A percentile compares a stretch with the other conserved stretches of the same genome.
Conservation (phyloP, 192 early-diverging fungal genomes). For the Umbelopsis sp. region DNA sequence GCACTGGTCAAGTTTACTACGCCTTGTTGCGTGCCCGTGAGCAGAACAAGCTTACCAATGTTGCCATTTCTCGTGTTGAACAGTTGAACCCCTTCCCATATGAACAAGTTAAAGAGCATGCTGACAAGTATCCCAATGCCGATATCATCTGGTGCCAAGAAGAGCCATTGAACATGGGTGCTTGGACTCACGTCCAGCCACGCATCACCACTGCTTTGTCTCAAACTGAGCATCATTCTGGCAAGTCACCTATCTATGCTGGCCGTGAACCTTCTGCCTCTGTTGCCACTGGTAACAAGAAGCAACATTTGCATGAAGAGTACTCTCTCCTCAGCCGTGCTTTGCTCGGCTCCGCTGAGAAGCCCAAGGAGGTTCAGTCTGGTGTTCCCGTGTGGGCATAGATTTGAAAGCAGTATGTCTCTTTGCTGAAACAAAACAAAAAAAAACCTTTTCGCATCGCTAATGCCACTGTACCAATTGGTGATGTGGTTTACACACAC, state of each 20-base stretch:
- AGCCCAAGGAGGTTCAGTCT: conserved; percentile 65
- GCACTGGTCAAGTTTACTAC: conserved; percentile 98
- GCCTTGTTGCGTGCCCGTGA: conserved; percentile 84
- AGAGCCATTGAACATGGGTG: conserved; percentile 93
- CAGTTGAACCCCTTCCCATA: conserved; percentile 97
- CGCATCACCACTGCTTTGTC: conserved; percentile 81
- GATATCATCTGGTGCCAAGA: conserved; percentile 96
- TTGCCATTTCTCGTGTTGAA: conserved; percentile 93
- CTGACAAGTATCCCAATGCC: conserved; percentile 91
- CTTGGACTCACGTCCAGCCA: conserved; percentile 87
- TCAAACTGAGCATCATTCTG: conserved; percentile 70
- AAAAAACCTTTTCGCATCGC: neutral
- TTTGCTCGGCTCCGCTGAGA: conserved; percentile 68
- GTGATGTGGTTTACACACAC: neutral
- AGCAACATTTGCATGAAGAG: conserved; percentile 88
- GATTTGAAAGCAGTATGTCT: neutral
- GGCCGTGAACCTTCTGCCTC: conserved; percentile 89
- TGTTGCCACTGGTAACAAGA: conserved; percentile 94
- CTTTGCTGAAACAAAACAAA: neutral
- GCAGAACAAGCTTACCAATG: conserved; percentile 86
- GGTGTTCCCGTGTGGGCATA: conserved; percentile 71
- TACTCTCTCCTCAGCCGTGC: conserved; percentile 73
- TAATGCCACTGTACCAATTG: neutral
- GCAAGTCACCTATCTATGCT: conserved; percentile 53
- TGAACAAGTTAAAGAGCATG: conserved; percentile 81